Evolutionary conservation across 441 rosid species (phyloP), one percentile per base, ranked within the genome.

Genomic region (Euphorbia schlechtendalii): DNA sequence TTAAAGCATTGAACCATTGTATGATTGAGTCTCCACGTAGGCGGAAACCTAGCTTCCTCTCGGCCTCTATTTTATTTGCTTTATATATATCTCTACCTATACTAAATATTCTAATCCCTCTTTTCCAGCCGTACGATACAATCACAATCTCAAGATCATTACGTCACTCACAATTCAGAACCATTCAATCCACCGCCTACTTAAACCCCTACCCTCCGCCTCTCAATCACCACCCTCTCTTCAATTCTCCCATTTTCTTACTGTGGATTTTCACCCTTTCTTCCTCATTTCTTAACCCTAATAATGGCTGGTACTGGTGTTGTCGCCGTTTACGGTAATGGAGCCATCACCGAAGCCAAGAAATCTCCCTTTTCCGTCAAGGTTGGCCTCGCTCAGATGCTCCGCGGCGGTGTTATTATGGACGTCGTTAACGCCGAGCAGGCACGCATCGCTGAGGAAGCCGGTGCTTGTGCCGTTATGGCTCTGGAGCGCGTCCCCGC

Each of bases 371-470:
- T 92, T 84, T 89, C 98, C 56, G 93, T 92, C 4, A 92, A 92
- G 73, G 98, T 89, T 0, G 98, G 98, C 11, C 78, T 92, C 5
- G 98, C 98, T 22, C 96, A 92, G 83, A 92, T 92, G 98, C 96
- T 92, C 61, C 87, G 98, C 0, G 98, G 96, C 10, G 98, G 98
- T 5, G 98, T 92, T 21, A 89, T 92, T 46, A 92, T 92, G 98
- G 98, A 92, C 71, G 98, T 92, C 13, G 86, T 92, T 49, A 92
- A 77, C 67, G 77, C 96, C 11, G 96, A 92, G 55, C 98, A 92
- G 67, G 98, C 96, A 3, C 87, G 96, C 11, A 69, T 90, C 64
- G 96, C 96, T 0, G 93, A 89, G 63, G 90, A 89, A 63, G 93
- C 93, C 7, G 93, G 90, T 12, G 98, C 98, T 9, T 92, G 95